Conservation (phyloP, 345 rosid species). For the Draba incana region DNA sequence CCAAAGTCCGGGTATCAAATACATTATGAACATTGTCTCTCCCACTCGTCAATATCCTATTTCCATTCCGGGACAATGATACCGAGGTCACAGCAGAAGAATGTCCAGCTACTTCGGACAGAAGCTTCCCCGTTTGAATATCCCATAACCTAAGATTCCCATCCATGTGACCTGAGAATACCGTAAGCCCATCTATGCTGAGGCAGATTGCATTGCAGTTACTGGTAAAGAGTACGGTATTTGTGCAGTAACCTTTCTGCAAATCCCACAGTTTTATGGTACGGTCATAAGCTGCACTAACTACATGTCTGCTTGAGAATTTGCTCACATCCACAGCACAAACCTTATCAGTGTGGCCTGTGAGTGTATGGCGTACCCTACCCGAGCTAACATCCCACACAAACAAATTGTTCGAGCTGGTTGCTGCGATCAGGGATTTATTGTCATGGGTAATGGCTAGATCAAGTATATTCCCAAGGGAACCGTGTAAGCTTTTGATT, state of each 20-base stretch:
- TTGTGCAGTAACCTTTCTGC: slow-evolving; percentile 93
- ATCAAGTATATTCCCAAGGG: slow-evolving; percentile 93
- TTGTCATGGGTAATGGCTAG: slow-evolving; percentile 80
- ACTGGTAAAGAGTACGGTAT: slow-evolving; percentile 84
- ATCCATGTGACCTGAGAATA: slow-evolving; percentile 95
- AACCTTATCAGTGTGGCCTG: slow-evolving; percentile 87
- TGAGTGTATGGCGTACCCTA: slow-evolving; percentile 80
- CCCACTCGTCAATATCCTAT: slow-evolving; percentile 76
- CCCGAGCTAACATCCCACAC: slow-evolving; percentile 91
- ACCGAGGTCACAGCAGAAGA: slow-evolving; percentile 83
- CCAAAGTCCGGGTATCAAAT: slow-evolving; percentile 80
- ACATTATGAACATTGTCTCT: slow-evolving; percentile 90
- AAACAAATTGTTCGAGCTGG: slow-evolving; percentile 88
- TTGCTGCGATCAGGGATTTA: slow-evolving; percentile 85
- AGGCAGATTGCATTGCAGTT: slow-evolving; percentile 88
- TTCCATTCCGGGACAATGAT: slow-evolving; percentile 70
- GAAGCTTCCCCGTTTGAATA: slow-evolving; percentile 79
- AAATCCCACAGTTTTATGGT: slow-evolving; percentile 95
- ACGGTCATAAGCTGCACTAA: slow-evolving; percentile 96
- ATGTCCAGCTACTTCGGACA: slow-evolving; percentile 90
- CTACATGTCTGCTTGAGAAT: slow-evolving; percentile 79
- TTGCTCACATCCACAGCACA: slow-evolving; percentile 95
- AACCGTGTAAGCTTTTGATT: slow-evolving; percentile 66
- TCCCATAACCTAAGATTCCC: slow-evolving; percentile 97
- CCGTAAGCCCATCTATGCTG: slow-evolving; percentile 83